A percentile compares a stretch with the other conserved stretches of the same genome.
These are phyloP conservation scores for Niveomyces coronatus DNA, from an alignment of 2,329 filamentous ascomycete species.

Conservation along the genomic window DNA sequence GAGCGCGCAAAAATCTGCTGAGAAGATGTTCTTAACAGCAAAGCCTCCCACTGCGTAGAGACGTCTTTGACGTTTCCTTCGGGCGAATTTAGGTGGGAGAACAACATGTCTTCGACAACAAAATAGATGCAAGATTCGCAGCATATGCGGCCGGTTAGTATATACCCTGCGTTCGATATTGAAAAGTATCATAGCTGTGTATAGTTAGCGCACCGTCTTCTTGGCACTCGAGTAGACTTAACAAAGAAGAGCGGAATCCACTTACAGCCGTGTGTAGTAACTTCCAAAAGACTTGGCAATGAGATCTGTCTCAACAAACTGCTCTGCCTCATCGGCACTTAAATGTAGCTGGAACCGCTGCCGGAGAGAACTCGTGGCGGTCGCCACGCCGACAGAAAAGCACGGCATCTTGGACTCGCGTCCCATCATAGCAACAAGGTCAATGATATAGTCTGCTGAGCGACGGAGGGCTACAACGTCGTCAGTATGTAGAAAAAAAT, in stretches of 20 bases:
- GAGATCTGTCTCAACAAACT: conserved; percentile 70
- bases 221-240: not conserved
- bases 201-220: conserved; percentile 8
- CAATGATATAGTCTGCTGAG: conserved; percentile 71
- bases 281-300: conserved; percentile 74
- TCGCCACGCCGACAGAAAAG: conserved; percentile 62
- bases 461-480: conserved; percentile 52
- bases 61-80: too few species aligned
- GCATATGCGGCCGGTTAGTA: conserved; percentile 42
- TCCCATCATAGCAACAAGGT: conserved; percentile 77
- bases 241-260: not conserved
- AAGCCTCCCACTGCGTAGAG: too few species aligned
- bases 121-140: not conserved
- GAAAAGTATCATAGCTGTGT: conserved; percentile 71
- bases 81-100: too few species aligned
- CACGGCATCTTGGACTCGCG: conserved; percentile 76
- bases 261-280: conserved; percentile 78
- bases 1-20: too few species aligned
- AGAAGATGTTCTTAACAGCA: too few species aligned
- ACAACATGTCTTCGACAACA: too few species aligned
- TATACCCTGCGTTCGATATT: conserved; percentile 80
- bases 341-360: conserved; percentile 74
- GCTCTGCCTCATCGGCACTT: conserved; percentile 71
- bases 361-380: conserved; percentile 58
- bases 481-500: conserved; percentile 6